Evolutionary conservation across 192 early-diverging fungal species (phyloP), one percentile per base, ranked within the genome.

Genomic region (Podila minutissima): DNA sequence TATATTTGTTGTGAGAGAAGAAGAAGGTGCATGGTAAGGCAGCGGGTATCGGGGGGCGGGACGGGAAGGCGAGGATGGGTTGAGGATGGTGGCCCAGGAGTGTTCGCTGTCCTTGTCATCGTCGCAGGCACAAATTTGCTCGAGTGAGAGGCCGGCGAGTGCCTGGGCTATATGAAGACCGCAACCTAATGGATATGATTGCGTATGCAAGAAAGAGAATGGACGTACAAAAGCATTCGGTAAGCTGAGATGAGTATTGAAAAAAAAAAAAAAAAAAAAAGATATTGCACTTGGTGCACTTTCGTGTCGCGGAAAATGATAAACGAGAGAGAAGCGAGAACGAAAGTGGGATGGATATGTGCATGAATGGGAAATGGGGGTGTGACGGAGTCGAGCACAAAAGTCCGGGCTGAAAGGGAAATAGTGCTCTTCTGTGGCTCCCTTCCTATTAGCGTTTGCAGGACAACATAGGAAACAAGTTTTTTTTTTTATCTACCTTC

Each of bases 51-150:
- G 53, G 22, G 53, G n/a, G 22, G 8, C 24, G 20, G 53, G 20
- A n/a, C 53, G 53, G 24, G 53, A 55, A 55, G 53, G 53, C 17
- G 53, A 55, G 20, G 53, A 3, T n/a, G 53, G 53, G 19, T 55
- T 55, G n/a, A 55, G 53, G 53, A 55, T 26, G 20, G 53, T 55
- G 1, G 65, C 49, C 75, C 75, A 79, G 17, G 69, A 58, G 29
- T 79, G 69, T 29, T 79, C 75, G 19, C 75, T 79, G 33, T 79
- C 75, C 20, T 59, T 64, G 37, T 81, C 77, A 20, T 81, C 77
- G 28, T 81, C 77, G 48, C 77, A 81, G n/a, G 67, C 67, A 35
- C 77, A 81, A 51, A 81, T 73, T 57, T 81, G 61, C n/a, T 81
- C 71, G 6, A 81, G 70, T 10, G 66, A 58, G 5, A 81, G 67